phyloP scores from a whole-genome alignment of 495 filamentous ascomycete species.

The Clohesyomyces aquaticus region DNA sequence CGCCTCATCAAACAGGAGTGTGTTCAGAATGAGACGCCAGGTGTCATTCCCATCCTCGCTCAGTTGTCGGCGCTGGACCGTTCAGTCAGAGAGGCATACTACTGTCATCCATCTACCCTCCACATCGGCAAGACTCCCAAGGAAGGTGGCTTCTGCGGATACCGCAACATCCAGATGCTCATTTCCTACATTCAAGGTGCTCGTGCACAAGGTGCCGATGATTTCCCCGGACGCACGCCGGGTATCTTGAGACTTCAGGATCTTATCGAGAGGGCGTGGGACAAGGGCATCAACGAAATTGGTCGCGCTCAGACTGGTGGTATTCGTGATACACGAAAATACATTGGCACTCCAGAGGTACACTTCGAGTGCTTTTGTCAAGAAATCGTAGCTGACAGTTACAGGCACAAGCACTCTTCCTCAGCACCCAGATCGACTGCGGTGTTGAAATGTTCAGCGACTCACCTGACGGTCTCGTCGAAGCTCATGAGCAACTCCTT shows the following conservation, averaged over 20 bases:
- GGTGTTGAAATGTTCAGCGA: slow-evolving; percentile 56
- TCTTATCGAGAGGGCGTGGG: slow-evolving; percentile 88
- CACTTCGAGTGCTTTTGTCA: slow-evolving; percentile 28
- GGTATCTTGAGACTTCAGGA: slow-evolving; percentile 85
- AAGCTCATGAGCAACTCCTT: slow-evolving; percentile 62
- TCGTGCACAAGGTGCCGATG: slow-evolving; percentile 58
- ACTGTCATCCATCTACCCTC: slow-evolving; percentile 75
- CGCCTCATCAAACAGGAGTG: slow-evolving; percentile 51
- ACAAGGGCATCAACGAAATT: slow-evolving; percentile 74
- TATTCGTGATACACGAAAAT: slow-evolving; percentile 85
- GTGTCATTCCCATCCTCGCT: slow-evolving; percentile 75
- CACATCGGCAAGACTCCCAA: slow-evolving; percentile 80
- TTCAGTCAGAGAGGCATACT: slow-evolving; percentile 68
- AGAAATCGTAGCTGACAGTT: background rate
- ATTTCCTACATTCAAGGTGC: slow-evolving; percentile 73
- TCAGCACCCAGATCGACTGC: slow-evolving; percentile 64
- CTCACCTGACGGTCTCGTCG: slow-evolving; percentile 41
- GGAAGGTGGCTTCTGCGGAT: slow-evolving; percentile 96
- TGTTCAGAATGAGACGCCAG: slow-evolving; percentile 64
- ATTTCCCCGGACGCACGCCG: slow-evolving; percentile 63
- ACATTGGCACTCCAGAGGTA: slow-evolving; percentile 94
- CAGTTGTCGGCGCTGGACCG: slow-evolving; percentile 70
- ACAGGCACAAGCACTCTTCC: slow-evolving; percentile 84
- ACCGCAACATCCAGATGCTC: slow-evolving; percentile 95
- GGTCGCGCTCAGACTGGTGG: slow-evolving; percentile 85